Conservation (phyloP, 1,284 basidiomycete species). For the Rhodotorula glutinis region DNA sequence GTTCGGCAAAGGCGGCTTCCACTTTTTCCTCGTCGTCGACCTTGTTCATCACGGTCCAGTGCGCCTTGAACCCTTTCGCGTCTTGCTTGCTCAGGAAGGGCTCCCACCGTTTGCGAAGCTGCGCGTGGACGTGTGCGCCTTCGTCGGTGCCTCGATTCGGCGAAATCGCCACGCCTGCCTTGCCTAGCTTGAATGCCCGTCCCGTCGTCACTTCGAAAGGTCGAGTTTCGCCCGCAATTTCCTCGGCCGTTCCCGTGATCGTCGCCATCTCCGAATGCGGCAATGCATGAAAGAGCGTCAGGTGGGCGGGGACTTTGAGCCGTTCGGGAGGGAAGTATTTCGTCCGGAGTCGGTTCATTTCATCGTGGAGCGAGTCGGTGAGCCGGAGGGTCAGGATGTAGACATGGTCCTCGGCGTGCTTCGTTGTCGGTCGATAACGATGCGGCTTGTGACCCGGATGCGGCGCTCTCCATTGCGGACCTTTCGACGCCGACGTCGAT, state of each 20-base stretch:
- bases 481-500: too few relatives aligned
- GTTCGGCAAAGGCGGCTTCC: slow-evolving; percentile 4
- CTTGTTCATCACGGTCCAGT: slow-evolving; percentile 33
- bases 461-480: slow-evolving; percentile 14
- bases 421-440: slow-evolving; percentile 17
- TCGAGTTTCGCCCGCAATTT: background rate
- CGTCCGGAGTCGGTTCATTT: slow-evolving; percentile 23
- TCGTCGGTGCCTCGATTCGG: slow-evolving; percentile 9
- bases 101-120: slow-evolving; percentile 13
- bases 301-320: slow-evolving; percentile 25
- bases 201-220: slow-evolving; percentile 16
- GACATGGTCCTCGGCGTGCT: slow-evolving; percentile 18
- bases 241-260: background rate
- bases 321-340: slow-evolving; percentile 21
- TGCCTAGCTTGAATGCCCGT: slow-evolving; percentile 23
- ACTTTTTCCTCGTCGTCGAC: slow-evolving; percentile 22
- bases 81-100: slow-evolving; percentile 28
- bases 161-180: slow-evolving; percentile 24
- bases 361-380: slow-evolving; percentile 16
- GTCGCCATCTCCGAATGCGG: slow-evolving; percentile 14
- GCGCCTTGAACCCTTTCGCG: slow-evolving; percentile 23
- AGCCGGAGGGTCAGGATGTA: slow-evolving; percentile 26
- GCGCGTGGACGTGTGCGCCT: slow-evolving; percentile 14
- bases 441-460: slow-evolving; percentile 9
- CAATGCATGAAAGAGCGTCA: slow-evolving; percentile 32